Percentiles rank a stretch among this genome's conserved stretches.
phyloP scores from a whole-genome alignment of 805 yeast genomes.

The Cyberlindnera xishuangbannaensis region DNA sequence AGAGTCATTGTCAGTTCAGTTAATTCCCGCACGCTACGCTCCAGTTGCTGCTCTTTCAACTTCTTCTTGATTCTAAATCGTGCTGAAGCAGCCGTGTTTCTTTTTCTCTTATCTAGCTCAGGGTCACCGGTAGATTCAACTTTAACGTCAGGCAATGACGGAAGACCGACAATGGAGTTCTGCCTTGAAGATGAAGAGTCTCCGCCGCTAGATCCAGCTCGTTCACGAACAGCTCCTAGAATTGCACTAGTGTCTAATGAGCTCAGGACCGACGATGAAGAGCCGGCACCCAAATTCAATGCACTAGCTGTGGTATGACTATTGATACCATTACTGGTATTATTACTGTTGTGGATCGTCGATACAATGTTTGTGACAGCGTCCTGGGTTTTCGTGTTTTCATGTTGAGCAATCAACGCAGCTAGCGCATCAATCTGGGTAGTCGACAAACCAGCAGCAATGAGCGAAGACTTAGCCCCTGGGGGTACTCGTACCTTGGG shows the following conservation, averaged over 20 bases:
- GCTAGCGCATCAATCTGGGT: constrained; percentile 71
- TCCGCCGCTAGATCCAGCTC: no score
- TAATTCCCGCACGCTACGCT: constrained; percentile 65
- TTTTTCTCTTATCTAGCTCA: constrained; percentile 68
- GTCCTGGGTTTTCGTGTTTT: constrained; percentile 23
- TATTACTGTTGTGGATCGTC: no score
- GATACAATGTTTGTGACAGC: constrained; percentile 1
- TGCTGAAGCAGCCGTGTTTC: constrained; percentile 93
- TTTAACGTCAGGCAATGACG: constrained; percentile 10
- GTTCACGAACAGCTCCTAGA: not conserved
- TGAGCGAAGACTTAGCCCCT: constrained; percentile 60
- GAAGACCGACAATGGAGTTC: not conserved
- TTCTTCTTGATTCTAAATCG: constrained; percentile 90
- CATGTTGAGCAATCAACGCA: constrained; percentile 69
- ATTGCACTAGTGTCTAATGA: not conserved
- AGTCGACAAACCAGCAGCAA: constrained; percentile 59
- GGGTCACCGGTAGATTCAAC: constrained; percentile 25
- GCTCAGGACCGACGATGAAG: constrained; percentile 1
- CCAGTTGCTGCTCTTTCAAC: constrained; percentile 87
- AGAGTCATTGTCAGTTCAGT: constrained; percentile 59
- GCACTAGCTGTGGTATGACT: not conserved
- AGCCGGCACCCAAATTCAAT: not conserved
- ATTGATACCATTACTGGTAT: not conserved
- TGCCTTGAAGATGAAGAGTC: no score
- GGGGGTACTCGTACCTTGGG: constrained; percentile 68